Evolutionary conservation across 2,329 filamentous ascomycete species (phyloP).

Genomic region (Xylariaceae sp.): DNA sequence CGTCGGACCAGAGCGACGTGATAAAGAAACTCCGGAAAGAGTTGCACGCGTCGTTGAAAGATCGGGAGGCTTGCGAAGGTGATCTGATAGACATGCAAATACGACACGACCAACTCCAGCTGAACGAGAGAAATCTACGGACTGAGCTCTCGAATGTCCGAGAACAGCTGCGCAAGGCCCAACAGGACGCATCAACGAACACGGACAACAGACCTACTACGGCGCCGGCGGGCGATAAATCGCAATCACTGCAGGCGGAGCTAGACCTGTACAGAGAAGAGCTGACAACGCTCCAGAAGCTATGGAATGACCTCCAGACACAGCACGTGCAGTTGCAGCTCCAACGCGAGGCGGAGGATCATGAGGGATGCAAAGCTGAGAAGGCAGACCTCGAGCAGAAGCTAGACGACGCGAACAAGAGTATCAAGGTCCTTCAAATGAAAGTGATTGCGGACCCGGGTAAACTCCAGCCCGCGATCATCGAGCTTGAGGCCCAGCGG

Average conservation of each 20-base stretch:
- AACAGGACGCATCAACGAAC: neutral
- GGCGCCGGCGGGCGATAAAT: neutral
- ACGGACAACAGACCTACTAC: neutral
- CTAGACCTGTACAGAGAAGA: neutral
- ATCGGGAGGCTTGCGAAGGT: neutral
- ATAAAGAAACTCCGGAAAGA: neutral
- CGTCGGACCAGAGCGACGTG: neutral
- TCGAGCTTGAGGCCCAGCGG: slow-evolving; percentile 10
- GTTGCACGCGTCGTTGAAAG: neutral
- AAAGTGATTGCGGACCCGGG: slow-evolving; percentile 3
- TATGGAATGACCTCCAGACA: slow-evolving; percentile 9
- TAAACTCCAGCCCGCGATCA: slow-evolving; percentile 3
- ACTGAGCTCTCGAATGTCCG: neutral
- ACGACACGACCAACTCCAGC: neutral
- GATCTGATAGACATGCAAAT: neutral
- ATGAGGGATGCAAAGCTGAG: neutral
- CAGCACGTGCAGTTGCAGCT: neutral
- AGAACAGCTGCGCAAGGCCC: neutral
- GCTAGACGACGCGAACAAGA: neutral
- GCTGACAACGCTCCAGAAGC: neutral
- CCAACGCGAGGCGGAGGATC: neutral
- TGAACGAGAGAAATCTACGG: slow-evolving; percentile 12
- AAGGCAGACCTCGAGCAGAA: neutral
- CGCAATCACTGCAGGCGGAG: neutral
- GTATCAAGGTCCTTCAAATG: slow-evolving; percentile 3